These are phyloP conservation scores for Aurinia saxatilis DNA, from an alignment of 345 rosid genomes.

Conservation along the genomic window DNA sequence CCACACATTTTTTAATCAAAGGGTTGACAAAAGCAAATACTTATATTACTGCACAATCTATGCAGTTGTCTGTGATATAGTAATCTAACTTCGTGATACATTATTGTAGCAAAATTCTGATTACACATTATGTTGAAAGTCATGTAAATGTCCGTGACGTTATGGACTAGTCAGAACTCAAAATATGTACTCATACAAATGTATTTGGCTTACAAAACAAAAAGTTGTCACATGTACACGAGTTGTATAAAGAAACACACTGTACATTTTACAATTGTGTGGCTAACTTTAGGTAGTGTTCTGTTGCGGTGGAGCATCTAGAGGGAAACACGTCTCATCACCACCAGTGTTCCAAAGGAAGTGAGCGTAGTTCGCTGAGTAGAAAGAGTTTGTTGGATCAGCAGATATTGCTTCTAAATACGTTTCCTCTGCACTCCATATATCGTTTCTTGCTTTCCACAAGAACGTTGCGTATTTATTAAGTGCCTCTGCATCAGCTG, in stretches of 20 bases:
- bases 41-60: too few relatives aligned
- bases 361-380: conserved; percentile 81
- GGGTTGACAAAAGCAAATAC: too few relatives aligned
- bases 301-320: conserved; percentile 32
- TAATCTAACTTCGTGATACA: too few relatives aligned
- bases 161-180: background rate
- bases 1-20: background rate
- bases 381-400: conserved; percentile 58
- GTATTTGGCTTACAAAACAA: background rate
- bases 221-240: conserved; percentile 21
- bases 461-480: conserved; percentile 79
- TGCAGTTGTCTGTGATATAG: too few relatives aligned
- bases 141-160: background rate
- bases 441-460: conserved; percentile 68
- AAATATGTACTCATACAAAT: conserved; percentile 4
- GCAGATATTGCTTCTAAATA: conserved; percentile 76
- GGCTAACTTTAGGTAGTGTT: conserved; percentile 5
- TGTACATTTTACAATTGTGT: conserved; percentile 14
- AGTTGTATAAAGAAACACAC: conserved; percentile 8
- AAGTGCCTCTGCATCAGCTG: conserved; percentile 70
- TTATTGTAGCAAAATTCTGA: too few relatives aligned
- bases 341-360: conserved; percentile 97
- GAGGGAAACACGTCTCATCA: conserved; percentile 93
- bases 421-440: conserved; percentile 91
- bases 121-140: too few relatives aligned